Base-by-base conservation (phyloP, 2,329 filamentous ascomycete species). In the Aureobasidium melanogenum region DNA sequence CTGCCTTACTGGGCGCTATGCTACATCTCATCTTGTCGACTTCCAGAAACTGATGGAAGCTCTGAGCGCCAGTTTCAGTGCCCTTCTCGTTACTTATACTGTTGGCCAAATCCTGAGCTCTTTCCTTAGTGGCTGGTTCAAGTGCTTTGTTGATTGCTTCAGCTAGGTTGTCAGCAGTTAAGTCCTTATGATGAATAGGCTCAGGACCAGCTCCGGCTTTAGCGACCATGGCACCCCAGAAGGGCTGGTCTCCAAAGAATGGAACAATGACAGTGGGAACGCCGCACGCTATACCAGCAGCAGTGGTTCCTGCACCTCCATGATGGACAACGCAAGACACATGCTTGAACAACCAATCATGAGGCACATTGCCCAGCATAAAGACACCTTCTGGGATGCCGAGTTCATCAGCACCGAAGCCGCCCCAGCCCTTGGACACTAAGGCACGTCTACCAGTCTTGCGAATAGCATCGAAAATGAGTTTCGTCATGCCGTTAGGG, bases 391-490 rank as follows among this genome's bases (percentile, higher is more conserved):
- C 73, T 5, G 73, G 72, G 38, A 71, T 72, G 17, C 74, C 74
- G 5, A 77, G 66, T 46, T 75, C 67, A 10, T 71, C 69, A 9
- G 75, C 75, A 39, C 74, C 76, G n/a, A 82, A 70, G 15, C 77
- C 75, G 59, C 80, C 78, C 82, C 81, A 84, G 1, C 81, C 82
- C 77, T 2, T 80, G 80, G n/a, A 94, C 76, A 5, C 88, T 85
- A 1, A 83, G 79, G 0, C 84, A 80, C 0, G 89, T 6, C 76
- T 74, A 2, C 81, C 81, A 12, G 76, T 74, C 51, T 70, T 71
- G 56, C 79, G 76, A 3, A 91, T 78, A 1, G 89, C 88, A 19
- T 88, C 84, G 61, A 92, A 89, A 9, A 93, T 87, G 62, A 87
- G 80, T 22, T 80, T 76, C 0, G 89, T 92, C 73, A 93, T 82